Base-by-base conservation (phyloP, 139 green algal genomes). In the Tetraselmis chui region DNA sequence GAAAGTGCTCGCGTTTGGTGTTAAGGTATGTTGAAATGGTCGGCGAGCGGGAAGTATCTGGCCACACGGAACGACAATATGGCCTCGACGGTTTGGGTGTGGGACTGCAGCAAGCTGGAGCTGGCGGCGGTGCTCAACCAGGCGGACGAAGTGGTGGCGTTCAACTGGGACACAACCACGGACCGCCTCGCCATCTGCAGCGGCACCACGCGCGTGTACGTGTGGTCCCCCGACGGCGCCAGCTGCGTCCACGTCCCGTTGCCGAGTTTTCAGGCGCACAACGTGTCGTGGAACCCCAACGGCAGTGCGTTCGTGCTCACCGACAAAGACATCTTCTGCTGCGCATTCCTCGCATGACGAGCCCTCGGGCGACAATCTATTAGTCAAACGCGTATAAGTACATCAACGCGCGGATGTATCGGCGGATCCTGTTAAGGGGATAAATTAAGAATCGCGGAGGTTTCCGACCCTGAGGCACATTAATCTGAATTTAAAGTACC, bases 171-270 rank as follows among this genome's bases (percentile, higher is more conserved):
- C 25, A 90, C 90, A 22, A 18, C 75, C 28, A 28, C 1, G 45
- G 29, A 29, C 78, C 89, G 88, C 18, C 85, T 97, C 76, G 89
- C 87, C 0, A 30, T 95, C 1, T 88, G 83, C 23, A 88, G 87
- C 1, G 92, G 90, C 1, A 82, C 30, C 30, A 31, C 58, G 25
- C 87, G 89, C n/a, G 84, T 98, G 24, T 95, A 93, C 82, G 59
- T 98, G 81, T 98, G 94, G 94, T 91, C 91, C 0, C 89, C 92
- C 1, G 83, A 91, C 0, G 94, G 93, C 1, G 92, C 93, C 22
- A 94, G 90, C 28, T 95, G 95, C 76, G 91, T 95, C 82, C 91
- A 95, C 81, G 85, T 97, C 0, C 93, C 94, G 1, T 83, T 97
- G 59, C 74, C 87, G 1, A 83, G 79, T 27, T 95, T 98, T 82